Conservation (phyloP, 257 asterid species). For the Nicotiana undulata region DNA sequence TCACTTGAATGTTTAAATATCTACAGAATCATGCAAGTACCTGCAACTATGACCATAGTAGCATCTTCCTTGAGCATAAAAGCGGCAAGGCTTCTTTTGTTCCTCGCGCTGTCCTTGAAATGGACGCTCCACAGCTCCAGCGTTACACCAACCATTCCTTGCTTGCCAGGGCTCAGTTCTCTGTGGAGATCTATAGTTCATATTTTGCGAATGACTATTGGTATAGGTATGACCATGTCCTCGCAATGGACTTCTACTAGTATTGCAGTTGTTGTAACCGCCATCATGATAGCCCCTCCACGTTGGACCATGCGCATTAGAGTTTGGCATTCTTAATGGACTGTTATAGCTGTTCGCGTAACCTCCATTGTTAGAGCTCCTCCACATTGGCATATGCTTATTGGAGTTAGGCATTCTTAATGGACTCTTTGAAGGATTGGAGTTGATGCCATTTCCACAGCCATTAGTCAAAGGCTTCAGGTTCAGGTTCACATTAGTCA, state of each 20-base stretch:
- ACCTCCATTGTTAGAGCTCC: neutral
- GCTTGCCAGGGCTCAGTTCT: neutral
- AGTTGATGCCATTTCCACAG: neutral
- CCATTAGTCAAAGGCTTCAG: constrained; percentile 24
- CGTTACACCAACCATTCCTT: constrained; percentile 2
- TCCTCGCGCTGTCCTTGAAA: constrained; percentile 10
- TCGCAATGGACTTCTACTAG: neutral
- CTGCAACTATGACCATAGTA: constrained; percentile 58
- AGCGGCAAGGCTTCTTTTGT: constrained; percentile 32
- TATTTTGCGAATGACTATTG: neutral
- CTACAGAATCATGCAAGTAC: constrained; percentile 28
- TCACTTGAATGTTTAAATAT: neutral
- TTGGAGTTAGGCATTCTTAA: neutral
- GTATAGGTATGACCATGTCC: neutral
- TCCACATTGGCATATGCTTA: neutral
- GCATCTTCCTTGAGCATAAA: constrained; percentile 57
- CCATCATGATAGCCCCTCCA: neutral
- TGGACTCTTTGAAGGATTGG: neutral
- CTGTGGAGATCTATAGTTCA: constrained; percentile 9
- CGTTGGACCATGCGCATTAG: neutral
- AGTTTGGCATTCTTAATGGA: neutral
- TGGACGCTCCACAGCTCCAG: constrained; percentile 10
- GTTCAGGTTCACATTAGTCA: constrained; percentile 21
- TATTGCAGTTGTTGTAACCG: neutral
- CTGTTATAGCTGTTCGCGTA: neutral